Evolutionary conservation across 163 green algal genomes (phyloP).

Genomic region (Scenedesmus sp.): DNA sequence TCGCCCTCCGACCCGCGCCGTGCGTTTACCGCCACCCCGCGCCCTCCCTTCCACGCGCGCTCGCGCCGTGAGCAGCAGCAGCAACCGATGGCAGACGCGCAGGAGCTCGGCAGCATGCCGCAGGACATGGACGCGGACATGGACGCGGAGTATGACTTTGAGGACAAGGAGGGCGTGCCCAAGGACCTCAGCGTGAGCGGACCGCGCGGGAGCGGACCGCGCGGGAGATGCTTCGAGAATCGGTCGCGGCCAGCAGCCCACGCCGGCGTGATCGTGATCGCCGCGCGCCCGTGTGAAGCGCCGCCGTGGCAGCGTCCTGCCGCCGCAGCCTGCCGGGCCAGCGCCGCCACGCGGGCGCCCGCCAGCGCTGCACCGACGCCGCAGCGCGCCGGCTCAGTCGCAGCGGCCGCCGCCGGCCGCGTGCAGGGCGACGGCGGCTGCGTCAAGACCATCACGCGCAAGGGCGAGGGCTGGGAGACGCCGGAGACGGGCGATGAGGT

Average conservation of each 20-base stretch:
- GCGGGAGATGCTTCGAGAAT: background rate
- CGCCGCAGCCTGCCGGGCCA: background rate
- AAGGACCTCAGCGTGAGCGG: constrained; percentile 39
- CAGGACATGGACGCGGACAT: constrained; percentile 8
- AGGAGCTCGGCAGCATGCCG: background rate
- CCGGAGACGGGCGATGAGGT: constrained; percentile 83
- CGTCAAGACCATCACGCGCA: constrained; percentile 80
- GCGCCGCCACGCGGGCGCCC: too few relatives aligned
- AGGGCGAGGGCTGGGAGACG: constrained; percentile 74
- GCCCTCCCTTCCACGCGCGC: too few relatives aligned
- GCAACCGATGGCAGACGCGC: too few relatives aligned
- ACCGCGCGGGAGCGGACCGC: background rate
- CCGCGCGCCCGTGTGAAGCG: too few relatives aligned
- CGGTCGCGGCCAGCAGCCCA: background rate
- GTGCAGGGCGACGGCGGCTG: constrained; percentile 78
- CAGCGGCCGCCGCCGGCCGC: background rate
- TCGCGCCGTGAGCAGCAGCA: too few relatives aligned
- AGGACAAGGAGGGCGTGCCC: constrained; percentile 34
- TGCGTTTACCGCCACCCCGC: too few relatives aligned
- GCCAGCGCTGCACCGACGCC: too few relatives aligned
- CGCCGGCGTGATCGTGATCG: background rate
- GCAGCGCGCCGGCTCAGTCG: background rate
- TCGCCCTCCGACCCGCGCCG: too few relatives aligned
- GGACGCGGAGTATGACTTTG: constrained; percentile 12
- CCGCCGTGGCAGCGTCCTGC: too few relatives aligned